Conservation (phyloP, 495 filamentous ascomycete species). For the Apiosordaria backusii region DNA sequence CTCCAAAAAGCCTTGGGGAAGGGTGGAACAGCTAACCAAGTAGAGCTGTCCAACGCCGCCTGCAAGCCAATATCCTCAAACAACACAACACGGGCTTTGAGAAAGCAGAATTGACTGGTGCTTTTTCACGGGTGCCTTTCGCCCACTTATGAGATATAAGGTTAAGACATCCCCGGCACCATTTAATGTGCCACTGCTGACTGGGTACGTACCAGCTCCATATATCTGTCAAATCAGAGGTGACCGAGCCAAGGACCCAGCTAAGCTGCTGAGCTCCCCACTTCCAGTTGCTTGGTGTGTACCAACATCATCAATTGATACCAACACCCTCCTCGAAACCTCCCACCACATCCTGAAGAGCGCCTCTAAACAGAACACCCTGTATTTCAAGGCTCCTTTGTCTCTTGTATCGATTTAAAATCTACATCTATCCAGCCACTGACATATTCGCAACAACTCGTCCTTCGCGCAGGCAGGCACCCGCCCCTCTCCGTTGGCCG, state of each 20-base stretch:
- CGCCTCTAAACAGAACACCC: not conserved
- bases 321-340: slow-evolving; percentile 4
- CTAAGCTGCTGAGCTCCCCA: slow-evolving; percentile 3
- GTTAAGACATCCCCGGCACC: too few relatives aligned
- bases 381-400: not conserved
- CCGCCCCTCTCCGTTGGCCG: not conserved
- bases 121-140: too few relatives aligned
- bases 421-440: not conserved
- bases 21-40: too few relatives aligned
- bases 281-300: slow-evolving; percentile 1
- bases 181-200: too few relatives aligned
- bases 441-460: not conserved
- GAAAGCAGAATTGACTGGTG: too few relatives aligned
- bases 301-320: slow-evolving; percentile 9
- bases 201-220: not conserved
- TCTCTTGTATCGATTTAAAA: not conserved
- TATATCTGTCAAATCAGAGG: not conserved
- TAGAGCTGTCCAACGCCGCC: too few relatives aligned
- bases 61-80: too few relatives aligned
- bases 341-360: not conserved
- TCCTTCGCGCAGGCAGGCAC: not conserved
- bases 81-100: too few relatives aligned
- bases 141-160: too few relatives aligned
- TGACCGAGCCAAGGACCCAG: not conserved
- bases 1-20: too few relatives aligned